phyloP scores from a whole-genome alignment of 2,329 filamentous ascomycete species.

The Penicillium brevicompactum region DNA sequence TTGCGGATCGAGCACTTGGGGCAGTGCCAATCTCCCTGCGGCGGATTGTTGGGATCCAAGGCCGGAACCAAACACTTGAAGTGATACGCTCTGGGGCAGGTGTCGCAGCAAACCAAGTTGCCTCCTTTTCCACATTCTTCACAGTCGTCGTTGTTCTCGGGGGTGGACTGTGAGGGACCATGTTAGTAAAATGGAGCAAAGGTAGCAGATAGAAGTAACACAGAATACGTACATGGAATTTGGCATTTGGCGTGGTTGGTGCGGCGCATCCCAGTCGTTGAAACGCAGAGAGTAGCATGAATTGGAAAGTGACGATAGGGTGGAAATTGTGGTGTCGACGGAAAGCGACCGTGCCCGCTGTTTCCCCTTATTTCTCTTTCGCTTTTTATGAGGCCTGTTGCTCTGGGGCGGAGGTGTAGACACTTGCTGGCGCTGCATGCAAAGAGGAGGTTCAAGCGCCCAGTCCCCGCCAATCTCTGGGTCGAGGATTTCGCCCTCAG shows the following conservation, averaged over 20 bases:
- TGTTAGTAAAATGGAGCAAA: constrained; percentile 15
- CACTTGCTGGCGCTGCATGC: too few species aligned
- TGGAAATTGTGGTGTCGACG: constrained; percentile 16
- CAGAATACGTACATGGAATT: constrained; percentile 21
- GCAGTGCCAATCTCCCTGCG: constrained; percentile 81
- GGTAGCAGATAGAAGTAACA: background rate
- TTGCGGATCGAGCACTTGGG: constrained; percentile 59
- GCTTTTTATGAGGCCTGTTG: background rate
- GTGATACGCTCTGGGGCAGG: constrained; percentile 87
- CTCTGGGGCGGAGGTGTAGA: too few species aligned
- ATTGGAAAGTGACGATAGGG: constrained; percentile 14
- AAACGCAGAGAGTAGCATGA: constrained; percentile 17
- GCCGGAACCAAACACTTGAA: constrained; percentile 85
- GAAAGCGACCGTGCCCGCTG: constrained; percentile 16
- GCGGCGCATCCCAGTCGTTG: constrained; percentile 15
- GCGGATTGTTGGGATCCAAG: constrained; percentile 62
- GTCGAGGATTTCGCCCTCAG: too few species aligned
- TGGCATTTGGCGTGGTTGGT: constrained; percentile 15
- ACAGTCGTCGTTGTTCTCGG: constrained; percentile 87
- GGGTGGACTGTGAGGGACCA: constrained; percentile 20
- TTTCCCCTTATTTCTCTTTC: background rate
- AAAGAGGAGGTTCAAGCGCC: too few species aligned
- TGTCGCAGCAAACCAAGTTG: constrained; percentile 89
- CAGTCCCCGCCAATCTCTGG: too few species aligned
- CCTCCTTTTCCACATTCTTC: constrained; percentile 81